Evolutionary conservation across 2,329 filamentous ascomycete genomes (phyloP).

Genomic region (Pseudohalonectria lignicola): DNA sequence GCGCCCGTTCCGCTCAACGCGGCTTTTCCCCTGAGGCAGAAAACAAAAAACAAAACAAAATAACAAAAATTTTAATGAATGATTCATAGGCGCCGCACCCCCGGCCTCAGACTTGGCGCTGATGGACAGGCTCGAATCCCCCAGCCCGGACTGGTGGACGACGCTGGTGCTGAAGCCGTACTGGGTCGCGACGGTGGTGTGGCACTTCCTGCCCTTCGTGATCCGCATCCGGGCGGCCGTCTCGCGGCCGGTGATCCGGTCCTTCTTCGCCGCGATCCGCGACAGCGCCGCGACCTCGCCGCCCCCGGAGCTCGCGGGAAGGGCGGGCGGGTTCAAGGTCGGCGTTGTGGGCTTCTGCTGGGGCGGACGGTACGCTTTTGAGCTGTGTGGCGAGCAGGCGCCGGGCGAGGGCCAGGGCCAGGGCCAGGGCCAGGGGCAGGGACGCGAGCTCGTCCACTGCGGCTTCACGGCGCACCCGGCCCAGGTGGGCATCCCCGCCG

Average conservation of each 20-base stretch:
- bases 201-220: conserved; percentile 17
- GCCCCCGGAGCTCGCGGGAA: conserved; percentile 14
- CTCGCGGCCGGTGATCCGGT: conserved; percentile 20
- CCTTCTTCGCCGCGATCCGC: conserved; percentile 25
- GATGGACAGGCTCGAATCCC: conserved; percentile 4
- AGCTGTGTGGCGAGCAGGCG: conserved; percentile 24
- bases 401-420: conserved; percentile 6
- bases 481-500: conserved; percentile 30
- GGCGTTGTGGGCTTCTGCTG: conserved; percentile 52
- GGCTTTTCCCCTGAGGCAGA: too few relatives aligned
- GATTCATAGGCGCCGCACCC: conserved; percentile 2
- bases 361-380: conserved; percentile 44
- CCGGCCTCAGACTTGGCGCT: conserved; percentile 2
- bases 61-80: too few relatives aligned
- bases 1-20: too few relatives aligned
- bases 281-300: neutral
- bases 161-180: neutral
- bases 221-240: conserved; percentile 17
- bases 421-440: conserved; percentile 7
- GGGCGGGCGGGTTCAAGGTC: conserved; percentile 21
- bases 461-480: conserved; percentile 43
- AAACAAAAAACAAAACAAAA: too few relatives aligned
- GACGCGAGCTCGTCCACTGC: conserved; percentile 32
- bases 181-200: neutral
- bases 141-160: conserved; percentile 1